phyloP scores from a whole-genome alignment of 768 basidiomycete species.

The Mycena venus region DNA sequence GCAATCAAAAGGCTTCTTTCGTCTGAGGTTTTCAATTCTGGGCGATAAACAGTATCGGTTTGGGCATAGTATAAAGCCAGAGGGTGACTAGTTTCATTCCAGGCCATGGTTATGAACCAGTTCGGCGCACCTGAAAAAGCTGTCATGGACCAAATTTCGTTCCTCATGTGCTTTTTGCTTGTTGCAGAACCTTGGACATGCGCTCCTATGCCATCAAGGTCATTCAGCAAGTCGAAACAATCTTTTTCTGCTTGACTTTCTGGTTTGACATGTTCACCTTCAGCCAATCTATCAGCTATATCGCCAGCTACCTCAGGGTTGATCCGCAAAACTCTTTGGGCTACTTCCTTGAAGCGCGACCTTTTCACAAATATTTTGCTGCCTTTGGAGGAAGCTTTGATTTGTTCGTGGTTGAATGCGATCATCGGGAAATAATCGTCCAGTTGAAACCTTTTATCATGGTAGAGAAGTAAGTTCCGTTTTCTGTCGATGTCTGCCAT shows the following conservation, averaged over 20 bases:
- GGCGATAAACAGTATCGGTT: neutral
- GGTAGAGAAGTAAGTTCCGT: slow-evolving; percentile 44
- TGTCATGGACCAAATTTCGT: slow-evolving; percentile 29
- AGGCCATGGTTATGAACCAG: neutral
- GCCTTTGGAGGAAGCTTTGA: slow-evolving; percentile 42
- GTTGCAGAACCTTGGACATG: slow-evolving; percentile 41
- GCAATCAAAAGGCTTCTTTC: neutral
- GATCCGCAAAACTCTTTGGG: neutral
- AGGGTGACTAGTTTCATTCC: neutral
- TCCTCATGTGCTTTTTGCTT: neutral
- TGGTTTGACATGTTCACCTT: too few relatives aligned
- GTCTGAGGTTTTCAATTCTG: too few relatives aligned
- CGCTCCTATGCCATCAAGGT: slow-evolving; percentile 50
- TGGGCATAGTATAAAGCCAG: neutral
- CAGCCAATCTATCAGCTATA: slow-evolving; percentile 14
- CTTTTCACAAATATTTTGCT: slow-evolving; percentile 44
- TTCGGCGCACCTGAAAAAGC: too few relatives aligned
- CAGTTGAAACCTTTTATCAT: slow-evolving; percentile 44
- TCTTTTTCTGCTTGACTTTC: slow-evolving; percentile 44
- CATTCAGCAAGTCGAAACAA: slow-evolving; percentile 49
- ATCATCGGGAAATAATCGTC: slow-evolving; percentile 47
- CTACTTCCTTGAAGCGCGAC: neutral
- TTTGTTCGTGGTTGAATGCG: slow-evolving; percentile 55
- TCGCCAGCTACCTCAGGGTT: neutral
- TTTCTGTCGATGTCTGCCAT: slow-evolving; percentile 28